Conservation (phyloP, 2,329 filamentous ascomycete genomes). For the Teratosphaeria nubilosa region DNA sequence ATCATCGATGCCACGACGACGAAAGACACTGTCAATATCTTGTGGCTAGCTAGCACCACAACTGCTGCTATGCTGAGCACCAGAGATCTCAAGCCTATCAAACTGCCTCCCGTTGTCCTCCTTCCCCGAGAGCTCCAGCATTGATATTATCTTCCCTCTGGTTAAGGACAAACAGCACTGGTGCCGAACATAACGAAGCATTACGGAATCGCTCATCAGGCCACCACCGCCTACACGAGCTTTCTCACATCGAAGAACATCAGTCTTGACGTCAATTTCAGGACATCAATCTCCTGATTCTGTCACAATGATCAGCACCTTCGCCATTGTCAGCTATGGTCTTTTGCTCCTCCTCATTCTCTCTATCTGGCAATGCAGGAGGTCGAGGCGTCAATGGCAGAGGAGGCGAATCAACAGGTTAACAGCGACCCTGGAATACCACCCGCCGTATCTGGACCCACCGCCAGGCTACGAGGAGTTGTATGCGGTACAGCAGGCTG, state of each 20-base stretch:
- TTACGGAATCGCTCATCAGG: not conserved
- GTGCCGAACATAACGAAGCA: not conserved
- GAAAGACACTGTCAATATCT: not conserved
- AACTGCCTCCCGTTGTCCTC: not conserved
- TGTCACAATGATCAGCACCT: not conserved
- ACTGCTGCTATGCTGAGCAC: not conserved
- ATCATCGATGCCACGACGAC: not conserved
- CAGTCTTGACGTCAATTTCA: not conserved
- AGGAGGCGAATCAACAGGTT: not conserved
- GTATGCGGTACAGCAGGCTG: not conserved
- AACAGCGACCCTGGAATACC: not conserved
- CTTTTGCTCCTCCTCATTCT: not conserved
- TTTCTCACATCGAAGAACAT: not conserved
- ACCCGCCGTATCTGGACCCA: not conserved
- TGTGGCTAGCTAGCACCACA: not conserved
- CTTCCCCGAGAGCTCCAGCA: not conserved
- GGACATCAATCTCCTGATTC: not conserved
- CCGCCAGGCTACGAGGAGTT: not conserved
- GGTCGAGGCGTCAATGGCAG: not conserved
- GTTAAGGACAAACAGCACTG: not conserved
- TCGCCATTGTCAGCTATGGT: not conserved
- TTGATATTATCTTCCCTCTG: not conserved
- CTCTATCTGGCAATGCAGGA: not conserved
- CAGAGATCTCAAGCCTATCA: not conserved
- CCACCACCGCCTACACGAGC: not conserved